These are phyloP conservation scores for Phytophthora palmivora DNA, from an alignment of 352 stramenopile species.

Conservation along the genomic window DNA sequence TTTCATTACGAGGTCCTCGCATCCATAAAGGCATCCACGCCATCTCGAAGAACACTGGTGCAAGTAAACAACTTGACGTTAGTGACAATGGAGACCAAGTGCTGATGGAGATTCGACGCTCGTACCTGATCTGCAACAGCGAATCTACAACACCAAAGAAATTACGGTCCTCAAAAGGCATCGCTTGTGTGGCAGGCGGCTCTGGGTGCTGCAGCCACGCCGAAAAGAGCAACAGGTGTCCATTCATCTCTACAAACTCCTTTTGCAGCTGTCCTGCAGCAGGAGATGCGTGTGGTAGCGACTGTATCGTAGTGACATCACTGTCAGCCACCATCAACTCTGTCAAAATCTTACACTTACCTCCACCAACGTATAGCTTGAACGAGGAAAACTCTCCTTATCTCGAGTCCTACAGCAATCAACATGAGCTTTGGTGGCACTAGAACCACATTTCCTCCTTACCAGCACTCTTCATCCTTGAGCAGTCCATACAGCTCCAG, in stretches of 20 bases:
- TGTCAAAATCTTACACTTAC: slow-evolving; percentile 25
- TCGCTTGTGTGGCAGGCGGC: slow-evolving; percentile 67
- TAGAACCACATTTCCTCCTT: neutral
- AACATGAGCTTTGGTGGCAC: neutral
- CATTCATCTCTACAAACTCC: slow-evolving; percentile 57
- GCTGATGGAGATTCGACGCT: neutral
- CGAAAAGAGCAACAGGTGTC: slow-evolving; percentile 72
- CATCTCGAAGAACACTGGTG: slow-evolving; percentile 62
- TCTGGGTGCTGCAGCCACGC: slow-evolving; percentile 81
- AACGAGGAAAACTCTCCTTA: slow-evolving; percentile 83
- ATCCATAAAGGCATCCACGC: slow-evolving; percentile 77
- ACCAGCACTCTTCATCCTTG: slow-evolving; percentile 80
- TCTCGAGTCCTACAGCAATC: slow-evolving; percentile 58
- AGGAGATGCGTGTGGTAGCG: slow-evolving; percentile 45
- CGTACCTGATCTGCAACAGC: slow-evolving; percentile 75
- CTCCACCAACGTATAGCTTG: slow-evolving; percentile 76
- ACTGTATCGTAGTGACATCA: slow-evolving; percentile 26
- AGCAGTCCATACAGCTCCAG: slow-evolving; percentile 71
- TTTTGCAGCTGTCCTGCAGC: slow-evolving; percentile 23
- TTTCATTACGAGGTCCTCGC: slow-evolving; percentile 22
- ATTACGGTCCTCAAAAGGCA: slow-evolving; percentile 67
- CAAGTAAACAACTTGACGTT: slow-evolving; percentile 12
- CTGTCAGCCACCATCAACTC: neutral
- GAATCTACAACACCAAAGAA: slow-evolving; percentile 83
- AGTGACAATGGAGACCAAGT: slow-evolving; percentile 6